Evolutionary conservation across 2,329 filamentous ascomycete species (phyloP).

Genomic region (Sclerotinia minor): DNA sequence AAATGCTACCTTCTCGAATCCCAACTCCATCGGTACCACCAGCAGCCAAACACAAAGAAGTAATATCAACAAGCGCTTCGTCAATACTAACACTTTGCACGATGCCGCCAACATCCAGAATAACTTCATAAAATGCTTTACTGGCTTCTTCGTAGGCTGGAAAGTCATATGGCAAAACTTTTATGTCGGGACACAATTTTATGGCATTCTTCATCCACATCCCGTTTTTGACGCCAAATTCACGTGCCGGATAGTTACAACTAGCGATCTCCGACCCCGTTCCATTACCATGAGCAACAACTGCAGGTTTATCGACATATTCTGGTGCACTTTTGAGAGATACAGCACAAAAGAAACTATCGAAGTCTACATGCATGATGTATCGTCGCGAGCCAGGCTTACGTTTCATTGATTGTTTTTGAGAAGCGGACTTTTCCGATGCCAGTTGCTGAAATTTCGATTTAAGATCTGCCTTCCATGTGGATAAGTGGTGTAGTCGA

Average conservation of each 20-base stretch:
- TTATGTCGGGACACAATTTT: slow-evolving; percentile 79
- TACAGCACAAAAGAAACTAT: slow-evolving; percentile 96
- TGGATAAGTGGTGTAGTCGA: slow-evolving; percentile 88
- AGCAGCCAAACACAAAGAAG: slow-evolving; percentile 63
- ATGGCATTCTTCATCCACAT: slow-evolving; percentile 98
- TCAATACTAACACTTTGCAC: slow-evolving; percentile 98
- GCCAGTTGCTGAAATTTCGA: slow-evolving; percentile 80
- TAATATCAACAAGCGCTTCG: slow-evolving; percentile 87
- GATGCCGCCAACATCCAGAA: slow-evolving; percentile 74
- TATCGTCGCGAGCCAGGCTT: slow-evolving; percentile 70
- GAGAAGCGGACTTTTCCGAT: slow-evolving; percentile 61
- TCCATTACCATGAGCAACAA: slow-evolving; percentile 84
- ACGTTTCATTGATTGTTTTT: slow-evolving; percentile 50
- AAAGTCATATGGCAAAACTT: slow-evolving; percentile 94
- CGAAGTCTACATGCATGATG: slow-evolving; percentile 94
- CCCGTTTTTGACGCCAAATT: slow-evolving; percentile 88
- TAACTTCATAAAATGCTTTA: slow-evolving; percentile 79
- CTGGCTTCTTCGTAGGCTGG: slow-evolving; percentile 92
- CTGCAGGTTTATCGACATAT: slow-evolving; percentile 74
- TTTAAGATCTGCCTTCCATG: slow-evolving; percentile 95
- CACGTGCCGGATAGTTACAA: slow-evolving; percentile 90
- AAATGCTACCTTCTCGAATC: slow-evolving; percentile 66
- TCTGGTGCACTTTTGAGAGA: slow-evolving; percentile 78
- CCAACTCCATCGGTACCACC: slow-evolving; percentile 66
- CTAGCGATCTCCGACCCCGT: slow-evolving; percentile 93